phyloP scores from a whole-genome alignment of 176 grass and related monocot genomes.

The Canna indica region DNA sequence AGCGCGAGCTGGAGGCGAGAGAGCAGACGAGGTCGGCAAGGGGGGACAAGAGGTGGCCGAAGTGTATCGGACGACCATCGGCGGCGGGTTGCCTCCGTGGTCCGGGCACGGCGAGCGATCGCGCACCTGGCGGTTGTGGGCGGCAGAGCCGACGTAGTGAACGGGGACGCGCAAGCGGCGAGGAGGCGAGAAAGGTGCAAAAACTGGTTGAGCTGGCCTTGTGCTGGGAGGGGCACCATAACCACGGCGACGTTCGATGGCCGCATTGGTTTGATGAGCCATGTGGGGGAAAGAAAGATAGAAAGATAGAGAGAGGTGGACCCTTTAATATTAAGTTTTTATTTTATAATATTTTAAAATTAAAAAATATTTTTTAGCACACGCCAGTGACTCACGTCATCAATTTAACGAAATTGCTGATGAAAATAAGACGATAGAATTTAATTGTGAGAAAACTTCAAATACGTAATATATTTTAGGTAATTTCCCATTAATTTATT shows the following conservation, averaged over 20 bases:
- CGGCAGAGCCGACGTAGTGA: constrained; percentile 16
- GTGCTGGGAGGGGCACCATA: constrained; percentile 1
- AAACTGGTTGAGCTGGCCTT: constrained; percentile 9
- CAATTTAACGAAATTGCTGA: no score
- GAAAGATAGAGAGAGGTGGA: no score
- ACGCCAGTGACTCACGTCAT: no score
- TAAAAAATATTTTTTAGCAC: no score
- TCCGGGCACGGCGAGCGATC: neutral
- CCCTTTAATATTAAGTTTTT: no score
- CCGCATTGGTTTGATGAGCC: neutral
- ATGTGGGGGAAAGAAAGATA: no score
- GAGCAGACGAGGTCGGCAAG: neutral
- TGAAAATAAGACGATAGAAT: no score
- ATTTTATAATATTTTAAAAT: no score
- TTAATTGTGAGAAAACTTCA: no score
- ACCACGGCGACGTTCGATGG: neutral
- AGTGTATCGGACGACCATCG: neutral
- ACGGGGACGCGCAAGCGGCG: constrained; percentile 3
- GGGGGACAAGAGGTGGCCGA: neutral
- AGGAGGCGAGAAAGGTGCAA: constrained; percentile 1
- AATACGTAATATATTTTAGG: no score
- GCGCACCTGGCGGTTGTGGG: neutral
- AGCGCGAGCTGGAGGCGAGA: neutral
- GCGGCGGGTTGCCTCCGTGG: no score
- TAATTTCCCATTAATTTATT: no score